Evolutionary conservation across 2,329 filamentous ascomycete species (phyloP), one percentile per base, ranked within the genome.

Genomic region (Penicillium brevicompactum): DNA sequence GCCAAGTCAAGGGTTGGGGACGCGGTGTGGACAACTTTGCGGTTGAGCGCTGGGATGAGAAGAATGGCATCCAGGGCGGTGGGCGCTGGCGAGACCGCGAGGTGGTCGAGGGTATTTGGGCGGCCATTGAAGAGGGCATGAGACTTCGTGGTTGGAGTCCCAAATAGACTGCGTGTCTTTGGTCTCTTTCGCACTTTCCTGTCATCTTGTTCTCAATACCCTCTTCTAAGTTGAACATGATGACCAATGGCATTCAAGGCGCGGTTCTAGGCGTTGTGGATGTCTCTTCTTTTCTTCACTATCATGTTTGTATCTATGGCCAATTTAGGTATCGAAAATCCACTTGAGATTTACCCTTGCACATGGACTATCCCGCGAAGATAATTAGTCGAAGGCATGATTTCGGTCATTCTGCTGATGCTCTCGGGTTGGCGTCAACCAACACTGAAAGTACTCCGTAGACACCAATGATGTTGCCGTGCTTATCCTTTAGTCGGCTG

Each of bases 31-130:
- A 91, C 67, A 86, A 83, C 41, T 88, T 89, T 49, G 84, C 85
- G 46, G 84, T 99, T n/a, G 94, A 97, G 69, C 89, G 93, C 67
- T 96, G 89, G 85, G 87, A 80, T 51, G 78, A 80, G 57, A 76
- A 79, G 63, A 70, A 70, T 45, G 75, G 72, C 5, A 53, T 67
- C 1, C 58, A 73, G 7, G 70, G 71, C 11, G 52, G 71, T 57
- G 65, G 73, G 16, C 61, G 88, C 57, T 97, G 93, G 87, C 83
- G 93, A 65, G 94, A 99, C 75, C 84, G 92, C 48, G 94, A 97
- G 78, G 87, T 95, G 16, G 91, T 97, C 9, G 94, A 97, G 80
- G 82, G 86, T 56, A 91, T 99, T 58, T 99, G 94, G 94, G 89
- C 89, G 69, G 81, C 85, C 4, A 89, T 99, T 60, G 94, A 97